A percentile compares a stretch with the other conserved stretches of the same genome.
phyloP scores from a whole-genome alignment of 306 rosid genomes.

The Vigna trinervia region DNA sequence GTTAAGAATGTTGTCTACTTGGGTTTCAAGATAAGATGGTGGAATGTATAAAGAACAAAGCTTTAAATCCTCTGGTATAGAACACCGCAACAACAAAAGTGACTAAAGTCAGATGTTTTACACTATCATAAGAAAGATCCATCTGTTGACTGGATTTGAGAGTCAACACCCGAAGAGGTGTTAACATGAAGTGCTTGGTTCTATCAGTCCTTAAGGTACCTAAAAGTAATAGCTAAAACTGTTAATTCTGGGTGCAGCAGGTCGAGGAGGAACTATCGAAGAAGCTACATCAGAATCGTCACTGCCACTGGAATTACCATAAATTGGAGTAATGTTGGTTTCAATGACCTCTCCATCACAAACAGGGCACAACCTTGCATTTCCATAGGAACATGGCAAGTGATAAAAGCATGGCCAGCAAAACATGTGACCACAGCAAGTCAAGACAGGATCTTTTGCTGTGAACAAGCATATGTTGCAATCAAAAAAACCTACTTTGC shows the following conservation, averaged over 20 bases:
- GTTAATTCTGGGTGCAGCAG: conserved; percentile 67
- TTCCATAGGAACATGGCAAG: conserved; percentile 54
- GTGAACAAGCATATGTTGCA: conserved; percentile 68
- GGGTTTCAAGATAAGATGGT: no score
- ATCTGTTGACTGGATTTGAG: conserved; percentile 45
- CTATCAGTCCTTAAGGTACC: conserved; percentile 45
- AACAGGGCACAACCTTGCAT: conserved; percentile 19
- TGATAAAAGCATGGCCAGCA: conserved; percentile 87
- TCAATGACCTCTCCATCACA: conserved; percentile 80
- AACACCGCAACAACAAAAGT: not conserved
- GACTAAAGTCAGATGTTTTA: not conserved
- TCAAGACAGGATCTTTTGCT: conserved; percentile 76
- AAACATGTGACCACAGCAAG: conserved; percentile 92
- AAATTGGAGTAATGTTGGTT: conserved; percentile 64
- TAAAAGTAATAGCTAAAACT: conserved; percentile 66
- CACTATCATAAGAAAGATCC: conserved; percentile 47
- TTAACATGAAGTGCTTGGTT: conserved; percentile 19
- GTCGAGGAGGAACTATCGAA: conserved; percentile 67
- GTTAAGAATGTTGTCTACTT: not conserved
- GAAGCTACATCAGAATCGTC: conserved; percentile 3
- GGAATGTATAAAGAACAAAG: not conserved
- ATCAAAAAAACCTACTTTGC: conserved; percentile 58
- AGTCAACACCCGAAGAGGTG: conserved; percentile 22
- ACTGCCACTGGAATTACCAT: conserved; percentile 53
- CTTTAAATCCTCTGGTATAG: not conserved